These are phyloP conservation scores for Tetrapisispora arboricola DNA, from an alignment of 805 yeast species.

Conservation along the genomic window DNA sequence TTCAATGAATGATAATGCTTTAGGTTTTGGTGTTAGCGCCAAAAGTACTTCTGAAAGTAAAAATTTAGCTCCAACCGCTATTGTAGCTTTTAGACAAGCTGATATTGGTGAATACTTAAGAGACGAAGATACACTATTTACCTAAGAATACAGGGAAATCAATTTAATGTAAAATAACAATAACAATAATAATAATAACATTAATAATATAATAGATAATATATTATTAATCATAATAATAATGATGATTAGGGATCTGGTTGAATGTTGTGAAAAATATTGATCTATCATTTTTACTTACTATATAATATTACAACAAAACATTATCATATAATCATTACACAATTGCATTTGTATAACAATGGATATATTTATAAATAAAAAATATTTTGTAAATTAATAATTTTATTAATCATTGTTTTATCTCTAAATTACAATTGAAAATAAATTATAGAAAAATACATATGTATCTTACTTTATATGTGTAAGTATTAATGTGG, in stretches of 20 bases:
- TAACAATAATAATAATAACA: neutral
- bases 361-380: neutral
- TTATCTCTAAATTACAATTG: neutral
- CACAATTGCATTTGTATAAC: constrained; percentile 3
- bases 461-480: neutral
- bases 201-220: neutral
- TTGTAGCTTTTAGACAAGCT: constrained; percentile 92
- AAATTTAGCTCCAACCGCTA: constrained; percentile 82
- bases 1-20: constrained; percentile 85
- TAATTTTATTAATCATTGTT: neutral
- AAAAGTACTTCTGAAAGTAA: constrained; percentile 84
- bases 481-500: too few relatives aligned
- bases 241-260: too few relatives aligned
- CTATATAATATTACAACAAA: neutral
- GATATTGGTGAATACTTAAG: constrained; percentile 97
- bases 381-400: neutral
- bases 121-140: constrained; percentile 93
- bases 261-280: too few relatives aligned
- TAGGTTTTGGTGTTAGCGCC: constrained; percentile 93
- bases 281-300: too few relatives aligned
- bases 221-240: neutral
- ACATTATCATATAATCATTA: neutral
- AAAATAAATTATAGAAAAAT: neutral
- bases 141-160: constrained; percentile 34
- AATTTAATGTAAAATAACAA: neutral